Conservation (phyloP, 768 basidiomycete species). For the Leccinum sublutescens region DNA sequence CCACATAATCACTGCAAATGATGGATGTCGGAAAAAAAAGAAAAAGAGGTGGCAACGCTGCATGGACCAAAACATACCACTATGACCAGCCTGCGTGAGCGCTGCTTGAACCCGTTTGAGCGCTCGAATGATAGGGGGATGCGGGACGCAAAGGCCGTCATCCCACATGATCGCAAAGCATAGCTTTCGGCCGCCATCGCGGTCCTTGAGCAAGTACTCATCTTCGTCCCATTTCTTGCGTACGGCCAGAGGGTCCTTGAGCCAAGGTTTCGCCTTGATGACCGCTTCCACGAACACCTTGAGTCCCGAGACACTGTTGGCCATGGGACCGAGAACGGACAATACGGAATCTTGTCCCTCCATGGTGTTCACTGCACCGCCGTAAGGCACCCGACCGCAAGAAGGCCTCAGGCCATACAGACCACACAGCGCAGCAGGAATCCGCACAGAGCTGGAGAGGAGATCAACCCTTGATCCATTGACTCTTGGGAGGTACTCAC, state of each 20-base stretch:
- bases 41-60: background rate
- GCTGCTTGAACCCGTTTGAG: conserved; percentile 56
- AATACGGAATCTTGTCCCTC: conserved; percentile 70
- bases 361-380: conserved; percentile 57
- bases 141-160: conserved; percentile 55
- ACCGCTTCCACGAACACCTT: conserved; percentile 67
- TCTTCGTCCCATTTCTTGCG: conserved; percentile 62
- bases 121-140: conserved; percentile 64
- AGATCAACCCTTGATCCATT: background rate
- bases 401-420: conserved; percentile 73
- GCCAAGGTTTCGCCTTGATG: conserved; percentile 60
- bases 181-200: conserved; percentile 48
- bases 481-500: conserved; percentile 34
- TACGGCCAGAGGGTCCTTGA: conserved; percentile 56
- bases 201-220: conserved; percentile 56
- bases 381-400: conserved; percentile 67
- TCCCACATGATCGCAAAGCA: conserved; percentile 69
- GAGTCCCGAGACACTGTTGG: conserved; percentile 56
- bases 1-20: conserved; percentile 67
- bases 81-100: conserved; percentile 59
- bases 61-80: conserved; percentile 40
- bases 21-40: background rate
- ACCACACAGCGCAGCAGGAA: conserved; percentile 66
- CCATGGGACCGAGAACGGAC: conserved; percentile 76
- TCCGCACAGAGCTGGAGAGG: conserved; percentile 62